Base-by-base conservation (phyloP, 2,329 filamentous ascomycete genomes). In the Cladosporium sp. region DNA sequence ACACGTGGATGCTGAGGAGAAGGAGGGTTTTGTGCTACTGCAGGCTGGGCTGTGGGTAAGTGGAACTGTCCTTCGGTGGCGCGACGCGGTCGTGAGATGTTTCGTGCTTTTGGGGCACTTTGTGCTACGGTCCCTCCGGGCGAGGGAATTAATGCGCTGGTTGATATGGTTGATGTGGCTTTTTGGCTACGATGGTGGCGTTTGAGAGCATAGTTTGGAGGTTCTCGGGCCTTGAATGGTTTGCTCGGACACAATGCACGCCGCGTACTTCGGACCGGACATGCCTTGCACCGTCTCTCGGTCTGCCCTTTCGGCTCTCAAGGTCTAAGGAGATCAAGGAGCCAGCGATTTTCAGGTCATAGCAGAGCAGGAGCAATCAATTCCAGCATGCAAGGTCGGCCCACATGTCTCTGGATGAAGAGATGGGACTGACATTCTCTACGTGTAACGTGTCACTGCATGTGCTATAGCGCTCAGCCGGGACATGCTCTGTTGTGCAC, bases 1-100 rank as follows among this genome's bases (percentile, higher is more conserved):
- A 39, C 54, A 57, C 54, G 54, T 57, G 54, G 30, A 39, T 21
- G 18, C 25, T 57, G 54, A 57, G 54, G 54, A 57, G 28, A 28
- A 28, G 28, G 5, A 54, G 23, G 23, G 48, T 28, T 16, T 16
- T 53, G 48, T 26, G 48, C 48, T 53, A 53, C 48, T 53, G 25
- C 48, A 53, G 39, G 39, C n/a, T 46, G 39, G 7, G 39, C 7
- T 13, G 39, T 46, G 39, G 39, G 39, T 46, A 46, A n/a, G 39
- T 23, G 39, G 39, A 21, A 46, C 39, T 46, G 39, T 46, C n/a
- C n/a, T 14, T n/a, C 18, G 39, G 36, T 43, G 36, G 36, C 36
- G 36, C 18, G 18, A 46, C 39, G 10, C 39, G n/a, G 39, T 46
- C n/a, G 39, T 21, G 39, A 46, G 39, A 46, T 46, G 39, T 46